A percentile compares a stretch with the other conserved stretches of the same genome.
phyloP scores from a whole-genome alignment of 345 rosid species.

The Firmiana major region DNA sequence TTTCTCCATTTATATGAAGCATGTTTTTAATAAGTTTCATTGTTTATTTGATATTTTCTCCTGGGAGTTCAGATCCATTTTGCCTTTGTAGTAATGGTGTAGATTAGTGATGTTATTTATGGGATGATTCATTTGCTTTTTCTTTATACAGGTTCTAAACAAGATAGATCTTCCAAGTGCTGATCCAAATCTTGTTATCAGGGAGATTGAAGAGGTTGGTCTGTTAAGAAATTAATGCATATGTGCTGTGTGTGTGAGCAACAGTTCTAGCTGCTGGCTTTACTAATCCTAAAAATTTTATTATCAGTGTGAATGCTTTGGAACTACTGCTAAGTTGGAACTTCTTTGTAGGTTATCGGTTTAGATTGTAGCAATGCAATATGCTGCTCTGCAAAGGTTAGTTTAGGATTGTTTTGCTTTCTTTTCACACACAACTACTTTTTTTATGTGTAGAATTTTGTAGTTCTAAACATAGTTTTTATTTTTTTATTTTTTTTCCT shows the following conservation, averaged over 20 bases:
- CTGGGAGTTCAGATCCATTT: neutral
- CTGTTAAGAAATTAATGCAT: constrained; percentile 16
- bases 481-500: constrained; percentile 13
- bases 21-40: neutral
- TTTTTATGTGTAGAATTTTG: neutral
- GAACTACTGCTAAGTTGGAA: neutral
- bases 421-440: neutral
- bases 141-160: constrained; percentile 68
- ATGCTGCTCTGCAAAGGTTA: constrained; percentile 96
- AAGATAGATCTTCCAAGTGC: constrained; percentile 99
- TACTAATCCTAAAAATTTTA: too few relatives aligned
- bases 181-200: constrained; percentile 71
- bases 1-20: neutral
- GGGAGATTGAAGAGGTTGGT: constrained; percentile 99
- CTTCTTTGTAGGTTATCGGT: constrained; percentile 69
- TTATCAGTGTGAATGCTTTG: neutral
- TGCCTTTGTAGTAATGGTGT: neutral
- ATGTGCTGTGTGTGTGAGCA: neutral
- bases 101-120: neutral
- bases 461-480: neutral
- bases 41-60: neutral
- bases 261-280: constrained; percentile 13
- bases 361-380: constrained; percentile 93
- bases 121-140: neutral
- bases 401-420: constrained; percentile 19